Evolutionary conservation across 2,329 filamentous ascomycete species (phyloP).

Genomic region (Fusarium proliferatum): DNA sequence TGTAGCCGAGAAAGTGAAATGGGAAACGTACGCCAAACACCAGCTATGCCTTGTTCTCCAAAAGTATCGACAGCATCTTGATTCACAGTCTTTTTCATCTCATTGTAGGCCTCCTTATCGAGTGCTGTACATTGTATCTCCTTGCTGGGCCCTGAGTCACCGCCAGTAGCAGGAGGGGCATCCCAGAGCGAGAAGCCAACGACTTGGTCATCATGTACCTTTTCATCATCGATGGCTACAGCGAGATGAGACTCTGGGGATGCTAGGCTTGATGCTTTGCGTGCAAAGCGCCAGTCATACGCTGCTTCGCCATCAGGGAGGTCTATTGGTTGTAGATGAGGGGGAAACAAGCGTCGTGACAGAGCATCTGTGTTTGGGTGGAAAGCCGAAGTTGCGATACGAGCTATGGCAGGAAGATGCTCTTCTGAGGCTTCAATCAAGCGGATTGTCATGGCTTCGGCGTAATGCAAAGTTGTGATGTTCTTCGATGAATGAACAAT

Average conservation of each 20-base stretch:
- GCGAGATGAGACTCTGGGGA: neutral
- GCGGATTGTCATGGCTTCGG: neutral
- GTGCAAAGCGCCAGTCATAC: slow-evolving; percentile 18
- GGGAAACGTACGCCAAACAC: slow-evolving; percentile 4
- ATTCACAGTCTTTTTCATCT: slow-evolving; percentile 13
- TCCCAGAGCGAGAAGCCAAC: slow-evolving; percentile 20
- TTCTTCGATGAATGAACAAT: fast-evolving
- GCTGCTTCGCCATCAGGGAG: slow-evolving; percentile 15
- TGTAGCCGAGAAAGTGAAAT: fast-evolving
- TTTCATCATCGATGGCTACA: neutral
- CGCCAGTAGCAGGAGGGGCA: neutral
- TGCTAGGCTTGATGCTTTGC: slow-evolving; percentile 2
- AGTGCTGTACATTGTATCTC: slow-evolving; percentile 4
- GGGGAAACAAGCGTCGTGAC: slow-evolving; percentile 14
- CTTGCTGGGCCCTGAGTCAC: neutral
- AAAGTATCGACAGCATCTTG: neutral
- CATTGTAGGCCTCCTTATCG: neutral
- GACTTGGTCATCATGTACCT: neutral
- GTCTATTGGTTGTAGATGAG: slow-evolving; percentile 1
- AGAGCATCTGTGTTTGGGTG: slow-evolving; percentile 11
- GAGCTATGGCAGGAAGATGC: slow-evolving; percentile 1
- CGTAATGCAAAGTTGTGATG: fast-evolving
- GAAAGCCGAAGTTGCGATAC: slow-evolving; percentile 11
- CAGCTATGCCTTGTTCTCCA: slow-evolving; percentile 5
- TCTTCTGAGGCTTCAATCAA: neutral